These are phyloP conservation scores for Aureobasidium namibiae DNA, from an alignment of 2,329 filamentous ascomycete species.

Conservation along the genomic window DNA sequence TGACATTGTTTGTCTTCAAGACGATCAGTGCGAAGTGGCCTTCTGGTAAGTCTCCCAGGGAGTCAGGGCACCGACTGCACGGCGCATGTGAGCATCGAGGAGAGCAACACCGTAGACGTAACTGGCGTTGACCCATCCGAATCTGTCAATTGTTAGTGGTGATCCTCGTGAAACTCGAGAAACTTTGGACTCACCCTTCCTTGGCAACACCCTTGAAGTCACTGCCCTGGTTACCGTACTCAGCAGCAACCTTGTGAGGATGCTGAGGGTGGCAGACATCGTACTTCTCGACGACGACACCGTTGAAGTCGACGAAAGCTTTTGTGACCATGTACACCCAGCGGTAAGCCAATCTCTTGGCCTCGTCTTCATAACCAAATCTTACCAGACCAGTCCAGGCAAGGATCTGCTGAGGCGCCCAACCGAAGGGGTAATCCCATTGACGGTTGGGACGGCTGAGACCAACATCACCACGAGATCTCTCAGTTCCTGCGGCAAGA, in stretches of 20 bases:
- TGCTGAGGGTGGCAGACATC: constrained; percentile 86
- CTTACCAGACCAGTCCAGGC: constrained; percentile 89
- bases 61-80: constrained; percentile 79
- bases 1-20: not conserved
- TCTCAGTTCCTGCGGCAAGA: constrained; percentile 78
- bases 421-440: constrained; percentile 97
- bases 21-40: constrained; percentile 27
- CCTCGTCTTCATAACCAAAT: constrained; percentile 86
- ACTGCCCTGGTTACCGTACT: constrained; percentile 93
- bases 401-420: constrained; percentile 97
- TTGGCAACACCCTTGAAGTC: constrained; percentile 94
- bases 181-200: constrained; percentile 66
- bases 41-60: constrained; percentile 75
- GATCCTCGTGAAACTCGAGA: not conserved
- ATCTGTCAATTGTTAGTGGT: constrained; percentile 45
- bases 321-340: constrained; percentile 99
- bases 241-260: constrained; percentile 87
- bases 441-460: constrained; percentile 86
- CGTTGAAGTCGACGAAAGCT: constrained; percentile 97
- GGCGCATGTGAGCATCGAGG: constrained; percentile 78
- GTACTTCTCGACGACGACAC: constrained; percentile 97
- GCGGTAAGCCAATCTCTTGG: constrained; percentile 83
- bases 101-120: constrained; percentile 91
- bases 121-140: constrained; percentile 98
- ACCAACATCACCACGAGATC: constrained; percentile 72